A percentile compares a stretch with the other conserved stretches of the same genome.
Evolutionary conservation across 495 filamentous ascomycete species (phyloP).

Genomic region (Xylaria bambusicola): DNA sequence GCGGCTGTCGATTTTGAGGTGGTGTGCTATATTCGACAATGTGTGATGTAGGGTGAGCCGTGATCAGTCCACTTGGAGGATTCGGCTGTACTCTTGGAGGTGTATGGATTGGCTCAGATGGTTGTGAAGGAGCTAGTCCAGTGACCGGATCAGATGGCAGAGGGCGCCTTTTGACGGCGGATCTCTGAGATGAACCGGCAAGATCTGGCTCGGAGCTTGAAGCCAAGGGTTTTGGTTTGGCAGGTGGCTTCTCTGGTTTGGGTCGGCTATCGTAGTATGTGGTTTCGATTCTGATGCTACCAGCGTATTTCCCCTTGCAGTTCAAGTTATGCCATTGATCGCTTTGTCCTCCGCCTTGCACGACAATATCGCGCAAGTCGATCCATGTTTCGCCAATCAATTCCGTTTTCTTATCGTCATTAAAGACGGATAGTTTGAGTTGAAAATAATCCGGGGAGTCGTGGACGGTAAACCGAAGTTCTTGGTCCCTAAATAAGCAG

Average conservation of each 20-base stretch:
- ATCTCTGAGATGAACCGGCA: slow-evolving; percentile 35
- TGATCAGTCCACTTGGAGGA: slow-evolving; percentile 30
- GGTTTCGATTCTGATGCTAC: slow-evolving; percentile 91
- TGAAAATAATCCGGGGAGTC: slow-evolving; percentile 94
- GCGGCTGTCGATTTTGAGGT: slow-evolving; percentile 33
- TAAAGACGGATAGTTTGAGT: slow-evolving; percentile 93
- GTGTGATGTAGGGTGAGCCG: slow-evolving; percentile 46
- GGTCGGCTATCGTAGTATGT: slow-evolving; percentile 92
- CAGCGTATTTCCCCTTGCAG: slow-evolving; percentile 90
- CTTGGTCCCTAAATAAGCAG: slow-evolving; percentile 75
- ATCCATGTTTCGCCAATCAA: slow-evolving; percentile 93
- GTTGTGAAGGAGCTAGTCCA: slow-evolving; percentile 44
- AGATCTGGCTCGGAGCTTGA: slow-evolving; percentile 39
- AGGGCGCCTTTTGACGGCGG: slow-evolving; percentile 72
- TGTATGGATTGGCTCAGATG: slow-evolving; percentile 41
- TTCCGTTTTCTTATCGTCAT: slow-evolving; percentile 95
- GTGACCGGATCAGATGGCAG: slow-evolving; percentile 72
- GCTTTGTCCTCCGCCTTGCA: slow-evolving; percentile 84
- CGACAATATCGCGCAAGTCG: slow-evolving; percentile 75
- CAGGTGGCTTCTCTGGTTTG: slow-evolving; percentile 65
- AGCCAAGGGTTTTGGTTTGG: slow-evolving; percentile 48
- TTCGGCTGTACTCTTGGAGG: slow-evolving; percentile 44
- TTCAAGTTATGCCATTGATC: slow-evolving; percentile 88
- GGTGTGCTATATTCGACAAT: slow-evolving; percentile 47
- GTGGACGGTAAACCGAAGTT: slow-evolving; percentile 93